These are phyloP conservation scores for Pleurotus tuoliensis DNA, from an alignment of 768 basidiomycete genomes.

Conservation along the genomic window DNA sequence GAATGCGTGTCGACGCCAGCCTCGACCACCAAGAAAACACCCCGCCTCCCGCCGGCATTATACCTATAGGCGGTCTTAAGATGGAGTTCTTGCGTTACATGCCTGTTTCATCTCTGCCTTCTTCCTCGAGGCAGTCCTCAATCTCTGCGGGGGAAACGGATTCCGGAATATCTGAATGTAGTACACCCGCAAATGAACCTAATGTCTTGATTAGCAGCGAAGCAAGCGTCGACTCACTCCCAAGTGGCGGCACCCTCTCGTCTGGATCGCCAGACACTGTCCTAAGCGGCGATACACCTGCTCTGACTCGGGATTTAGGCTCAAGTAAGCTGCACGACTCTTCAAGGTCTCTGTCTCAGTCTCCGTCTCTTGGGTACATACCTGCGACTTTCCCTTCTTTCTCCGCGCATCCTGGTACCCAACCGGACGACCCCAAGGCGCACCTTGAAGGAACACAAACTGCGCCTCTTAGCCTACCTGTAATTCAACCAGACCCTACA, in stretches of 20 bases:
- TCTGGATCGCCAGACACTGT: too few species aligned
- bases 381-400: conserved; percentile 1
- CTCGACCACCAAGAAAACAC: not conserved
- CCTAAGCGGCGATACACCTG: too few species aligned
- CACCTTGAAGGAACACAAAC: not conserved
- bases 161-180: too few species aligned
- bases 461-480: not conserved
- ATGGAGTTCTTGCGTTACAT: too few species aligned
- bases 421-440: not conserved
- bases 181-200: too few species aligned
- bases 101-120: too few species aligned
- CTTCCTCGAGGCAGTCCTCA: too few species aligned
- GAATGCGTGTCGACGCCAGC: not conserved
- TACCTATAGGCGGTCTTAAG: too few species aligned
- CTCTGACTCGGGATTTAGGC: not conserved
- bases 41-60: not conserved
- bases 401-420: not conserved
- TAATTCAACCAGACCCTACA: not conserved
- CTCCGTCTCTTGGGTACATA: conserved; percentile 6
- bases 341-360: not conserved
- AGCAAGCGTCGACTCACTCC: too few species aligned
- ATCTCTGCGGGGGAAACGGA: too few species aligned
- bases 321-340: not conserved
- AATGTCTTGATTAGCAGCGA: too few species aligned
- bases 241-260: too few species aligned